Percentiles rank a stretch among this genome's conserved stretches.
These are phyloP conservation scores for Aspergillus homomorphus DNA, from an alignment of 495 filamentous ascomycete species.

Conservation along the genomic window DNA sequence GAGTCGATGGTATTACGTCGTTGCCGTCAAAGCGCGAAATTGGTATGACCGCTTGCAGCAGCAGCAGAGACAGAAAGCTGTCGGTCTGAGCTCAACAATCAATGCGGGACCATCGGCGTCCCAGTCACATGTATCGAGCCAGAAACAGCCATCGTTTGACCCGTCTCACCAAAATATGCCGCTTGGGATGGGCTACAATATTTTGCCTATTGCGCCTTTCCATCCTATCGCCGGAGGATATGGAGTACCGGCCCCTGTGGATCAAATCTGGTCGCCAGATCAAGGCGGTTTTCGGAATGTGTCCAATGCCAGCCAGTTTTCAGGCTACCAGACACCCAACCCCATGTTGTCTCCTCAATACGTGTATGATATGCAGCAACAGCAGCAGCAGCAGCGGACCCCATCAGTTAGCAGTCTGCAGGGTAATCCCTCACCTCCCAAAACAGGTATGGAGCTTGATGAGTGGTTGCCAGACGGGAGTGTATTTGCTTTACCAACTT, in stretches of 20 bases:
- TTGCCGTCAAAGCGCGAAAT: constrained; percentile 35
- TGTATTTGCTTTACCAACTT: constrained; percentile 32
- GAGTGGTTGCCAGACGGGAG: constrained; percentile 38
- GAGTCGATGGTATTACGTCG: constrained; percentile 35
- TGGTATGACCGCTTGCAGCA: constrained; percentile 39
- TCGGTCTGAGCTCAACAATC: neutral
- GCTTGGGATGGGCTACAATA: constrained; percentile 14
- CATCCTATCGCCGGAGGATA: constrained; percentile 27
- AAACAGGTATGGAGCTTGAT: constrained; percentile 36
- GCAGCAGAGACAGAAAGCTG: constrained; percentile 17
- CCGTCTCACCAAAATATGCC: constrained; percentile 13
- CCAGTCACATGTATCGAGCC: constrained; percentile 14
- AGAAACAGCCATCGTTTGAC: constrained; percentile 11
- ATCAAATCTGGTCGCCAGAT: constrained; percentile 12
- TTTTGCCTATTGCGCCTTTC: constrained; percentile 20
- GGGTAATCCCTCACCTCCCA: constrained; percentile 7
- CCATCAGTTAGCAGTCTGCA: constrained; percentile 12
- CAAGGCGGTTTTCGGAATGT: constrained; percentile 6
- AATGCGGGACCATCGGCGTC: constrained; percentile 1
- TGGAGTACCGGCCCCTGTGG: constrained; percentile 6
- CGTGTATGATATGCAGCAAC: constrained; percentile 27
- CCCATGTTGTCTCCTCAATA: constrained; percentile 24
- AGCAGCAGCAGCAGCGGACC: constrained; percentile 22
- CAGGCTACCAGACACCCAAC: constrained; percentile 13
- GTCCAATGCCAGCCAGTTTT: constrained; percentile 9